Base-by-base conservation (phyloP, 1,284 basidiomycete genomes). In the Veloboletus limbatus region DNA sequence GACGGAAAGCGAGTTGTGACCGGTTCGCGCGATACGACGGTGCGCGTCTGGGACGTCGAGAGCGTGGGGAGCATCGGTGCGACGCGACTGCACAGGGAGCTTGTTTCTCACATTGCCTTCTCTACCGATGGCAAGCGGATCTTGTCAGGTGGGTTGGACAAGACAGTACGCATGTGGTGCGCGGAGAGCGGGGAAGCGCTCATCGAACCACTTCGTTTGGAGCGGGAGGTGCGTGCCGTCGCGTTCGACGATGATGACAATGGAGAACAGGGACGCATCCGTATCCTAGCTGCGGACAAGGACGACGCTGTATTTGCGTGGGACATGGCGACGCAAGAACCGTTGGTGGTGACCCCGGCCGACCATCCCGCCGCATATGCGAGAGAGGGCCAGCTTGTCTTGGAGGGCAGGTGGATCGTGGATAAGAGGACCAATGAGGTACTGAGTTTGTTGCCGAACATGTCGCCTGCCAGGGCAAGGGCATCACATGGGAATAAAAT, bases 41-140 rank as follows among this genome's bases (percentile, higher is more conserved):
- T 67, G 25, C 62, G 65, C 26, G 47, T 68, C 3, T 68, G 65
- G 61, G 66, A 64, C 39, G 33, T 60, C 1, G 62, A 66, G 38
- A 66, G 63, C 16, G 51, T 48, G 6, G 62, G 65, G 20, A 66
- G 65, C 30, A 67, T 67, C 45, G 62, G 48, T 7, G 47, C 41
- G 16, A 16, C 39, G 2, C 47, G 54, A 1, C 58, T 60, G 0
- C 66, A 65, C 45, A 67, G 54, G 6, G 54, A 54, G 16, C 60
- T 68, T 30, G 64, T 68, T 7, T 47, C 60, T 3, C 16, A 45
- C 32, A 17, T 64, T 3, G 53, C 58, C 0, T 67, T 68, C 36
- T 64, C 64, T 8, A 20, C 38, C 0, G 64, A 68, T 10, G 64
- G 62, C 5, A 47, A 10, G 22, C 52, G 48, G 24, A 40, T 68